Conservation (phyloP, 257 asterid genomes). For the Capsicum rhomboideum region DNA sequence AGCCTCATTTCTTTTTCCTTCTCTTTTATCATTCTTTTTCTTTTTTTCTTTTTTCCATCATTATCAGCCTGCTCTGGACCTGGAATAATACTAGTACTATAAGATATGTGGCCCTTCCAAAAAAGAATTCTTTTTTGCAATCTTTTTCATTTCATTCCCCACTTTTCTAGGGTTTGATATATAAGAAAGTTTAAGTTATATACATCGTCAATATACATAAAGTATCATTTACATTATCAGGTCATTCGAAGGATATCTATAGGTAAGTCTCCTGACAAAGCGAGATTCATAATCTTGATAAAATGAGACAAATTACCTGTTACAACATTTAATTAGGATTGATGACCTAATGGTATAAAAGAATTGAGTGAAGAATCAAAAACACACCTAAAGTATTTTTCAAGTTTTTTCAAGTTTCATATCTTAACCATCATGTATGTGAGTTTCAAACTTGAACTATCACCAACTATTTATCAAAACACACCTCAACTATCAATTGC, state of each 20-base stretch:
- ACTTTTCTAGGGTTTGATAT: conserved; percentile 17
- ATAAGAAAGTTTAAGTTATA: background rate
- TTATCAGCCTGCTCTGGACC: conserved; percentile 14
- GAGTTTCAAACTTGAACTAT: too few relatives aligned
- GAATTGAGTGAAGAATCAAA: too few relatives aligned
- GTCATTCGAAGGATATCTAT: background rate
- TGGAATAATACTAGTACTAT: background rate
- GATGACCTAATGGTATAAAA: background rate
- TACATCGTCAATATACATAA: background rate
- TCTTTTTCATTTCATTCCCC: conserved; percentile 3
- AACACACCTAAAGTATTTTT: too few relatives aligned
- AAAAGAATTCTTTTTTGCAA: background rate
- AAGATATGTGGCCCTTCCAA: background rate
- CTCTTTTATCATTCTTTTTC: conserved; percentile 4
- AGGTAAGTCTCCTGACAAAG: background rate
- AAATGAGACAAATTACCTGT: background rate
- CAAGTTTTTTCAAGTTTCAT: too few relatives aligned
- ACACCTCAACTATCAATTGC: too few relatives aligned
- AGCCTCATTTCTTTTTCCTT: conserved; percentile 8
- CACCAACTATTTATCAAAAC: too few relatives aligned
- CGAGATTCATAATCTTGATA: background rate
- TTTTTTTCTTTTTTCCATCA: background rate
- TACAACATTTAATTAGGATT: background rate
- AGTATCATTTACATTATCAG: background rate
- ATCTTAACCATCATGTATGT: too few relatives aligned